Evolutionary conservation across 306 rosid species (phyloP).

Genomic region (Myrica gale): DNA sequence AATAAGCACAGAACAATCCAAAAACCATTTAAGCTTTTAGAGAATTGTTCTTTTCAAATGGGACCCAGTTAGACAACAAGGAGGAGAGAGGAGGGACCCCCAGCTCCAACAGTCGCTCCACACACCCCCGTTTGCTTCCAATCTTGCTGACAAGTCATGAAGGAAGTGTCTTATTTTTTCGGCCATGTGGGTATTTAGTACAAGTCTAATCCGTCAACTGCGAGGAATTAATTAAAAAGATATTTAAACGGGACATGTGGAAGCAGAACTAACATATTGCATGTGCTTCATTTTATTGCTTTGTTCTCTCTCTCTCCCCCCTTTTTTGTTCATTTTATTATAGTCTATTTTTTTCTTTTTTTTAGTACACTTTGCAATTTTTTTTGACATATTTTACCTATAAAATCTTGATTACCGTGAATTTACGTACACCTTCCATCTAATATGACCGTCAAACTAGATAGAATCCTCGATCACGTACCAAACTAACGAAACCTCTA

Average conservation of each 20-base stretch:
- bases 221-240: conserved; percentile 28
- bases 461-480: too few species aligned
- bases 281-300: conserved; percentile 2
- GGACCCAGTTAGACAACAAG: conserved; percentile 43
- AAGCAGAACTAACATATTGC: neutral
- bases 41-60: conserved; percentile 46
- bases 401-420: too few species aligned
- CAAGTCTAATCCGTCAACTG: conserved; percentile 56
- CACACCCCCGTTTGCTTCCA: conserved; percentile 47
- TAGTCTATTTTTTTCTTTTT: neutral
- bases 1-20: conserved; percentile 39
- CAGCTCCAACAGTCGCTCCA: conserved; percentile 34
- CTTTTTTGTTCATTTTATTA: too few species aligned
- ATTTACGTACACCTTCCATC: too few species aligned
- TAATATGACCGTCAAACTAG: too few species aligned
- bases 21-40: conserved; percentile 34
- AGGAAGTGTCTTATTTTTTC: conserved; percentile 36
- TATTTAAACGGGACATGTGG: conserved; percentile 21
- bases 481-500: too few species aligned
- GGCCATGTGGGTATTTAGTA: conserved; percentile 55
- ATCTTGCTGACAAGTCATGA: conserved; percentile 63
- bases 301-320: neutral
- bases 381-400: too few species aligned
- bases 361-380: too few species aligned
- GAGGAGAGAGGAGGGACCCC: neutral